Evolutionary conservation across 371 early-diverging fungal genomes (phyloP), one percentile per base, ranked within the genome.

Genomic region (Mortierella sp.): DNA sequence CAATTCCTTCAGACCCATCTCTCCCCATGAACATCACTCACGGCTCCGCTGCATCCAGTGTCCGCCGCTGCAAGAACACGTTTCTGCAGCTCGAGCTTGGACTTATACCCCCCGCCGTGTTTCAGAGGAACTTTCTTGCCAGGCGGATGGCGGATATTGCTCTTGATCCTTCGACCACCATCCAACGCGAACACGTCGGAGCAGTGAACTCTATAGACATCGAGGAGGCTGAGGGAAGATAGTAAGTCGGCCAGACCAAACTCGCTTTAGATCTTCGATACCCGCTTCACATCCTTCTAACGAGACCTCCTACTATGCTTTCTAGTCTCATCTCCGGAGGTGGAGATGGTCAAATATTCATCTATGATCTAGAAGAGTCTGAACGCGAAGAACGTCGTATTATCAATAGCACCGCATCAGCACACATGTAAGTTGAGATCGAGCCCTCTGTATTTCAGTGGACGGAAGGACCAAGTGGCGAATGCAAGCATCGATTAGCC

Each of bases 281-380:
- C 34, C 34, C 10, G 34, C 34, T 34, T 34, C 34, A 34, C 10
- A 34, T 4, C 10, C 34, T 34, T n/a, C n/a, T 34, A 34, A 34
- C 34, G 10, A 34, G 4, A 34, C 34, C 34, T 34, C n/a, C n/a
- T n/a, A n/a, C n/a, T n/a, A n/a, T n/a, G n/a, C n/a, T 34, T 34
- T 52, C 21, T 57, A 88, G 89, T 67, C 63, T 92, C 49, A 69
- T 95, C 21, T 84, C 90, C 6, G 86, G 90, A 8, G 94, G 91
- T 13, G 84, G 86, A 5, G 88, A 94, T 76, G 83, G 87, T 13
- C 80, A 84, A 31, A 79, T 93, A 0, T 85, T 88, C 55, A 71
- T 95, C 1, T 93, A 88, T 76, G 94, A 95, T 70, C 77, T 94
- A 34, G 86, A 87, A 2, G 61, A 60, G 22, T 54, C 74, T 1